Percentiles rank a stretch among this genome's conserved stretches.
phyloP scores from a whole-genome alignment of 768 basidiomycete genomes.

The Leccinum disarticulatum region DNA sequence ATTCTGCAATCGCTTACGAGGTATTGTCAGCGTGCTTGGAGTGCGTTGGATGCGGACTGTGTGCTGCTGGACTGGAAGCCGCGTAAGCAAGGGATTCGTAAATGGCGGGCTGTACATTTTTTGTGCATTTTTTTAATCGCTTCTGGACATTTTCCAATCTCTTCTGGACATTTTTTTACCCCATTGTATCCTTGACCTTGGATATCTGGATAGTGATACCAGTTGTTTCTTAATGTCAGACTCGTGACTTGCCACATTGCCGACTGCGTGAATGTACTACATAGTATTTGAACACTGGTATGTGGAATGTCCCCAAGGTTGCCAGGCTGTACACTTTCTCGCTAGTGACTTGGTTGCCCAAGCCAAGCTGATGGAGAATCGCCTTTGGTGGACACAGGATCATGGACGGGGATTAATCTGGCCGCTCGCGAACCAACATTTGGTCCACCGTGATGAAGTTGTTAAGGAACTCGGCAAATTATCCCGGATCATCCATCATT shows the following conservation, averaged over 20 bases:
- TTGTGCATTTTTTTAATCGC: not conserved
- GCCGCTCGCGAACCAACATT: too few relatives aligned
- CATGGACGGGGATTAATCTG: not conserved
- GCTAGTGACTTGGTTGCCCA: not conserved
- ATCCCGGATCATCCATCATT: not conserved
- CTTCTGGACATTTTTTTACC: not conserved
- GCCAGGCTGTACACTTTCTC: not conserved
- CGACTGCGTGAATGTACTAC: not conserved
- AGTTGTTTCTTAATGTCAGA: not conserved
- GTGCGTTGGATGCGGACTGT: slow-evolving; percentile 68
- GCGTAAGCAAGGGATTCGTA: not conserved
- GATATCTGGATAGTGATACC: not conserved
- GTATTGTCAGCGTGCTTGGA: slow-evolving; percentile 56
- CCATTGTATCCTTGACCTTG: not conserved
- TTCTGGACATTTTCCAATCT: not conserved
- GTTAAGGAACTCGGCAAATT: too few relatives aligned
- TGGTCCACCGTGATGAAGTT: too few relatives aligned
- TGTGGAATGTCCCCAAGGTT: not conserved
- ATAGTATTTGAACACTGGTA: not conserved
- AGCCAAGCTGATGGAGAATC: not conserved
- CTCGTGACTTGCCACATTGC: not conserved
- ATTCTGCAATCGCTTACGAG: slow-evolving; percentile 3
- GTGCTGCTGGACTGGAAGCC: slow-evolving; percentile 47
- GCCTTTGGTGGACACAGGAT: not conserved
- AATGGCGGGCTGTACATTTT: not conserved